Conservation (phyloP, 2,329 filamentous ascomycete genomes). For the Xylariaceae sp. region DNA sequence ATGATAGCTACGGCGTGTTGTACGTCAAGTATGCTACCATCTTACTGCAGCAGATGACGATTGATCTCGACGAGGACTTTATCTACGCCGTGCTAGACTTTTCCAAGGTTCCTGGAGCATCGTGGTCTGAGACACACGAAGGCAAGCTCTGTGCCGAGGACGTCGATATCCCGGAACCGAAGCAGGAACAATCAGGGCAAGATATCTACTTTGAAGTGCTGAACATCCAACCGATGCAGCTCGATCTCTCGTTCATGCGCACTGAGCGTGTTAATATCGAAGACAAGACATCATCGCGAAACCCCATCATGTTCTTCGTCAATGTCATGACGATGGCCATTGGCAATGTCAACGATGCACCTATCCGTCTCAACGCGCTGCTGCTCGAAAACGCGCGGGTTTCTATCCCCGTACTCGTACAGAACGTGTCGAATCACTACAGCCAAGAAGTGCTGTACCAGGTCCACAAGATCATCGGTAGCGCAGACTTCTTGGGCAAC, state of each 20-base stretch:
- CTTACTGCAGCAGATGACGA: conserved; percentile 92
- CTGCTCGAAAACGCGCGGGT: conserved; percentile 94
- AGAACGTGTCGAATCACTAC: conserved; percentile 90
- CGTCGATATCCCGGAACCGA: conserved; percentile 87
- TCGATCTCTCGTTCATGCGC: conserved; percentile 93
- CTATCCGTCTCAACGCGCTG: conserved; percentile 85
- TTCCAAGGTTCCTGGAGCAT: conserved; percentile 83
- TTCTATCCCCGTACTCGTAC: conserved; percentile 74
- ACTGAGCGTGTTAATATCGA: conserved; percentile 96
- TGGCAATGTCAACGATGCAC: conserved; percentile 97
- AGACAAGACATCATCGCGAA: conserved; percentile 83
- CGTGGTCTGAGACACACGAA: conserved; percentile 73
- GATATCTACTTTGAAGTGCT: conserved; percentile 98
- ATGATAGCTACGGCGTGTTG: conserved; percentile 93
- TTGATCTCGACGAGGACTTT: conserved; percentile 97
- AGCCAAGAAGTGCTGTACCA: conserved; percentile 94
- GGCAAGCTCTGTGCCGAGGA: conserved; percentile 84
- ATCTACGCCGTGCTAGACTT: conserved; percentile 95
- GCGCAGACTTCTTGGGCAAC: conserved; percentile 95
- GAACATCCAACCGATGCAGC: conserved; percentile 96
- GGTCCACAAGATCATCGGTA: conserved; percentile 94
- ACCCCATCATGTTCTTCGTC: conserved; percentile 97
- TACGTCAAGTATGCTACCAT: conserved; percentile 98
- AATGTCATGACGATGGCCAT: conserved; percentile 99
- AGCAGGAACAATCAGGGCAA: conserved; percentile 74